Base-by-base conservation (phyloP, 176 grass and related monocot genomes). In the Panicum miliaceum region DNA sequence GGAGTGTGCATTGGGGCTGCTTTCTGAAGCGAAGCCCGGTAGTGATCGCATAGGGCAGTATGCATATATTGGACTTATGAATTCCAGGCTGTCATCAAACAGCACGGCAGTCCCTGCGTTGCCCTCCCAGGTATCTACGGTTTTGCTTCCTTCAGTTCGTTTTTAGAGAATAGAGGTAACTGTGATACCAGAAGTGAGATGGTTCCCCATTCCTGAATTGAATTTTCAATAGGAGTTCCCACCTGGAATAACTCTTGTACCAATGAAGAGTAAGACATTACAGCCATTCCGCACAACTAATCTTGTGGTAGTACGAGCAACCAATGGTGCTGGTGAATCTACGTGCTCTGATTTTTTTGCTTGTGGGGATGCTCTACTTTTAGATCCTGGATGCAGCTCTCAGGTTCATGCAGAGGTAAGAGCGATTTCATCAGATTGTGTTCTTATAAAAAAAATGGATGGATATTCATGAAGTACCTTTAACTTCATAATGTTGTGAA, bases 301-400 rank as follows among this genome's bases (percentile, higher is more conserved):
- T 89, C 84, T 95, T 40, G 83, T 98, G 68, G 83, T 95, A 57
- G 68, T 95, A 52, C 79, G 68, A 71, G 87, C 80, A 77, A 71
- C 86, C 74, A 58, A 74, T 46, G 60, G 26, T 58, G 13, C 63
- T 26, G 42, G 83, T 32, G 80, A 29, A 84, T 78, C 47, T 3
- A 46, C 46, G 7, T 52, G 83, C 56, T 87, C 83, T 87, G 82
- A 79, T 22, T 75, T 43, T 83, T 71, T 90, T 86, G 65, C 84
- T 88, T 86, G 79, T 79, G 91, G 73, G 8, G 89, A 93, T 71
- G 87, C 91, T 77, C 63, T 98, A 72, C 71, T 98, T 47, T 86
- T 98, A 78, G 95, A 98, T 93, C 96, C 96, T 78, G 96, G 96
- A 79, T 98, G 96, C 70, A 86, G 81, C 62, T 84, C 94, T 48